Conservation (phyloP, 345 rosid species). For the Trapa incisa region DNA sequence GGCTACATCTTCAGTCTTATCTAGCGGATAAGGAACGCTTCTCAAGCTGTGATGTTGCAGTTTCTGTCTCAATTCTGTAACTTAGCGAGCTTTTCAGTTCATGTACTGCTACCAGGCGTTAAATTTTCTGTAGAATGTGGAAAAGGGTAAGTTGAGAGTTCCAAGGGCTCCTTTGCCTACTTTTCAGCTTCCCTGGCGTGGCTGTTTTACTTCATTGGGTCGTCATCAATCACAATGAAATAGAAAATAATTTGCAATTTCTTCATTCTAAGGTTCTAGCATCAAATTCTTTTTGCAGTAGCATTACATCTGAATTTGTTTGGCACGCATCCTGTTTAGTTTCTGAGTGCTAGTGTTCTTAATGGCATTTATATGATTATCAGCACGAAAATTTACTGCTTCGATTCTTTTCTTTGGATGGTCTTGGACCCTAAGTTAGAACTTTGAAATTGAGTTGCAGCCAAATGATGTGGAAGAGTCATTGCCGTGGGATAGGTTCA, state of each 20-base stretch:
- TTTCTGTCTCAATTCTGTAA: neutral
- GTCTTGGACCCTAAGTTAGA: no score
- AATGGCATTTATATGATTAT: neutral
- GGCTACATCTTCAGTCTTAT: no score
- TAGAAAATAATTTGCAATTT: no score
- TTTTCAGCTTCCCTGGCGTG: no score
- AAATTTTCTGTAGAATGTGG: neutral
- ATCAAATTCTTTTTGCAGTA: no score
- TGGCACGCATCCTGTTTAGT: neutral
- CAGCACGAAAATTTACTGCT: neutral
- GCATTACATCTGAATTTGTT: neutral
- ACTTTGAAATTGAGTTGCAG: constrained; percentile 19
- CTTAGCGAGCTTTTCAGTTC: neutral
- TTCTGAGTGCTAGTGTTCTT: neutral
- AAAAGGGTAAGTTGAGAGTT: neutral
- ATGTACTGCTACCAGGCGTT: neutral
- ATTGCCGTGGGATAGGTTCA: constrained; percentile 45
- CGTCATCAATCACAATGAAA: no score
- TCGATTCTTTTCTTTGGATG: neutral
- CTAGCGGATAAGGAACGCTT: neutral
- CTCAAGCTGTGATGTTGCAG: neutral
- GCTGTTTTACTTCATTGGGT: no score
- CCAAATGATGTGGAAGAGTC: constrained; percentile 55
- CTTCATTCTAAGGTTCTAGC: no score
- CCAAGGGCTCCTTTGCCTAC: no score